Base-by-base conservation (phyloP, 1,284 basidiomycete species). In the Sporisorium exsertum region DNA sequence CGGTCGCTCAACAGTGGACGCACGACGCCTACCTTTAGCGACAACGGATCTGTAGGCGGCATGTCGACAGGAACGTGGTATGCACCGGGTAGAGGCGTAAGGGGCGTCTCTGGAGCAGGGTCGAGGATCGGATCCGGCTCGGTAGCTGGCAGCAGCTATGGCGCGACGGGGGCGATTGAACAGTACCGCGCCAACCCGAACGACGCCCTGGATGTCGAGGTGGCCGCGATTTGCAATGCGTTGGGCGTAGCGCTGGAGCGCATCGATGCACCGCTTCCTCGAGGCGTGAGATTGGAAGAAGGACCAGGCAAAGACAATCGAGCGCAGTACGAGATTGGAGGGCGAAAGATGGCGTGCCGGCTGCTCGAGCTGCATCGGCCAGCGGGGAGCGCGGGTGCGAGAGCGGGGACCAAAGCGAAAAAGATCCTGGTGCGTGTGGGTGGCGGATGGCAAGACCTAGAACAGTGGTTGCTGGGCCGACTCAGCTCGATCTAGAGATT, bases 381-480 rank as follows among this genome's bases (percentile, higher is more conserved):
- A 10, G 64, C 72, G 6, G 72, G 68, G 20, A 65, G 66, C 40
- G 77, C 79, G 9, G 77, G 78, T 3, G 71, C 66, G 18, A 75
- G 72, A 33, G 72, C 70, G 2, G 71, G 72, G 3, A 79, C 73
- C 20, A 82, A 82, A 42, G 76, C 77, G 16, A 77, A 73, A 37
- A 82, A 82, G 56, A 71, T 84, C n/a, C 71, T 83, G 40, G 81
- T 81, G 12, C 69, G 83, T 12, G 83, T 83, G 2, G 82, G 80
- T 5, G 83, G 83, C 29, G 93, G 93, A 45, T 95, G 93, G 93
- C 92, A 93, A 83, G 93, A 94, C 86, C 87, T 95, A 70, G 90
- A 90, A 79, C 87, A 92, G 77, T 94, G 93, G 86, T 89, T 94
- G 80, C 58, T 80, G 10, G 66, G 45, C 13, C 66, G 65, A 18